Base-by-base conservation (phyloP, 805 yeast species). In the Lipomyces anomalus region DNA sequence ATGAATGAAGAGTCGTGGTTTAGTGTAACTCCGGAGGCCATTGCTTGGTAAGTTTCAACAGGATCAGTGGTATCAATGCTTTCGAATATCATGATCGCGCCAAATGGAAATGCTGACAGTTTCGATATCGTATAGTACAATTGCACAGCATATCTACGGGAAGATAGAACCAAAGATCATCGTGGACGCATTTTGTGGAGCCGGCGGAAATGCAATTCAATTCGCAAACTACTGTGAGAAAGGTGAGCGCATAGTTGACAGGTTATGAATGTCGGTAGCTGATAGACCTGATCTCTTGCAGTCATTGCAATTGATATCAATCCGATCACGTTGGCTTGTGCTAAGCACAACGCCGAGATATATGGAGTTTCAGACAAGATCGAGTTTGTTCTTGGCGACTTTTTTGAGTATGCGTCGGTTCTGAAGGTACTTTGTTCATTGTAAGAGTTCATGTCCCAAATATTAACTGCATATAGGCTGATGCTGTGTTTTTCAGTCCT, bases 121-220 rank as follows among this genome's bases (percentile, higher is more conserved):
- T n/a, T n/a, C n/a, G n/a, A n/a, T 76, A 20, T 85, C 86, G 0
- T 58, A 71, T 1, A 55, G 53, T 4, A 53, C 53, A 4, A 66
- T 63, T n/a, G 58, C 56, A 22, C 46, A 44, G 17, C 50, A 51
- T 21, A 26, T 43, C n/a, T 16, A 21, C n/a, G 20, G 34, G 2
- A 28, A 18, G 1, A 16, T 22, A 3, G 21, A 29, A 5, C 43
- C 44, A 9, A 18, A 26, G 9, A 34, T 45, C 1, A 65, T 79
- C 0, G 58, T 80, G 20, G 94, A 84, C 57, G 70, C 82, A 2
- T 83, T 82, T 53, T 78, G 87, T 58, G 95, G 94, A 1, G 90
- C 84, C 4, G 94, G 94, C 1, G 92, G 92, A 1, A 84, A 84
- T 57, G 67, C 81, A 1, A 80, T 83, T 22, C 92, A 84, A 54